Conservation (phyloP, 345 rosid genomes). For the Excoecaria agallocha region DNA sequence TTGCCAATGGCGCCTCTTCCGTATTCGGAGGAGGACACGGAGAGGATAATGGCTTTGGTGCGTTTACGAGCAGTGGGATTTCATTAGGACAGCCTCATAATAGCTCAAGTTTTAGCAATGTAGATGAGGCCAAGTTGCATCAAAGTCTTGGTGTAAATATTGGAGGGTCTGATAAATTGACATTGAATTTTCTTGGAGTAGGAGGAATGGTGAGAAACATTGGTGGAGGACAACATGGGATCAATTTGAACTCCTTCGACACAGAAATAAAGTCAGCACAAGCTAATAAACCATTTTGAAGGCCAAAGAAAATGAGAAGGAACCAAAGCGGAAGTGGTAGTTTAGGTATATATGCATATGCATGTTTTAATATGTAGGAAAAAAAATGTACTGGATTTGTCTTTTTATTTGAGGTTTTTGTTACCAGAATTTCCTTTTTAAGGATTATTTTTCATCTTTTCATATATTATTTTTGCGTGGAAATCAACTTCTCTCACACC, state of each 20-base stretch:
- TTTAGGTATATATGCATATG: conserved; percentile 10
- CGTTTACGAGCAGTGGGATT: conserved; percentile 8
- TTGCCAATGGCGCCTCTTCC: conserved; percentile 19
- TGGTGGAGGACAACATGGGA: conserved; percentile 31
- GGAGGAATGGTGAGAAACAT: conserved; percentile 30
- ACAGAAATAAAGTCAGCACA: conserved; percentile 28
- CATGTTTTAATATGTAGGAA: conserved; percentile 1
- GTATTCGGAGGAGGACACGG: conserved; percentile 16
- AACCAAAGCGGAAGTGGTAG: neutral
- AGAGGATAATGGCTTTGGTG: conserved; percentile 12
- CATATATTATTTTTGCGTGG: neutral
- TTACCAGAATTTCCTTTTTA: neutral
- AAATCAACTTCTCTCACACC: neutral
- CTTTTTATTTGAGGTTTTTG: neutral
- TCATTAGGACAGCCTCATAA: conserved; percentile 11
- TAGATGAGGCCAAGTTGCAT: conserved; percentile 14
- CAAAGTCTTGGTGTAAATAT: conserved; percentile 9
- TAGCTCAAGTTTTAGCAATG: conserved; percentile 1
- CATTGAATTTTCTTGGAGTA: conserved; percentile 26
- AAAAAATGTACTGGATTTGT: neutral
- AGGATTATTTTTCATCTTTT: neutral
- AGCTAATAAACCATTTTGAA: conserved; percentile 27
- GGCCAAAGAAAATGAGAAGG: neutral
- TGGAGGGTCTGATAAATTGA: conserved; percentile 17
- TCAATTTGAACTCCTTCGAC: conserved; percentile 25